Evolutionary conservation across 257 asterid genomes (phyloP), one percentile per base, ranked within the genome.

Genomic region (Apocynum venetum): DNA sequence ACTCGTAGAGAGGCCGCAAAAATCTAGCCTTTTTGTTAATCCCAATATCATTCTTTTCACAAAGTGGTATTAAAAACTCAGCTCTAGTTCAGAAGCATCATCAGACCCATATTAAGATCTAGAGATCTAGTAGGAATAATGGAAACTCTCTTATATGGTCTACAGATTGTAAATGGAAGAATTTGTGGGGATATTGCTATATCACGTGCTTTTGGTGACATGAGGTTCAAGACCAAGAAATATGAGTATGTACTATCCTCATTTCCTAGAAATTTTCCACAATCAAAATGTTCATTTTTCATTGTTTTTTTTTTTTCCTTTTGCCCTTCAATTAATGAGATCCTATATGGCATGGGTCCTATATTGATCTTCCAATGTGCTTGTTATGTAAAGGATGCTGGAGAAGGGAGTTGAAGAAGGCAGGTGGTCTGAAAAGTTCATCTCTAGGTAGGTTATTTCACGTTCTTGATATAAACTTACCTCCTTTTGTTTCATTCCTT

Each of bases 151-250:
- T 74, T 48, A 17, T 69, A 31, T 75, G 60, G 17, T 81, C 63
- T 80, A 77, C 87, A 94, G 98, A 93, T 96, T 79, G 82, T 64
- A 55, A 84, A 93, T 80, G 98, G 99, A 80, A 89, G 99, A 85
- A 91, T 96, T 48, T 93, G 99, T 74, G 97, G 97, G 64, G 98
- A 96, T 78, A 90, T 96, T 35, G 86, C 99, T 49, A 97, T 96
- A 36, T 93, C 99, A 56, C 99, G 97, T 82, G 91, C 99, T 74
- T 93, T 96, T 83, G 99, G 99, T n/a, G 99, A 96, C 83, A 82
- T 88, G 70, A 86, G 96, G 75, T 96, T 96, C 74, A 96, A 96
- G 89, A 88, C 85, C 78, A 91, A 89, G 91, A 93, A 90, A 86
- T 77, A 82, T 5, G 97, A 93, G 98, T 95, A 77, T 47, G 91